These are phyloP conservation scores for Diospyros lotus DNA, from an alignment of 148 eudicot species.

Conservation along the genomic window DNA sequence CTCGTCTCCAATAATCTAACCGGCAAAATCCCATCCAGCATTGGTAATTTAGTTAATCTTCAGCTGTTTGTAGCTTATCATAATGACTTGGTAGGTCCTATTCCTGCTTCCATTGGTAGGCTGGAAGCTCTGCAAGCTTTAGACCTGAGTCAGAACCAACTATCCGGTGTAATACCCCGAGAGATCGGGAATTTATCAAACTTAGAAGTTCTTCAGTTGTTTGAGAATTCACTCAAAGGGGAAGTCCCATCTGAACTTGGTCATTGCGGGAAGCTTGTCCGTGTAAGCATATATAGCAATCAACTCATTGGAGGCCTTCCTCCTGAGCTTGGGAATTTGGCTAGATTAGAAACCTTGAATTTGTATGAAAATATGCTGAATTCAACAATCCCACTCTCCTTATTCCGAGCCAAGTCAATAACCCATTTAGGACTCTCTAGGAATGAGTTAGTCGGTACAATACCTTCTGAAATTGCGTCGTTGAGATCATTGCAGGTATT, in stretches of 20 bases:
- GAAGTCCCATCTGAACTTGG: constrained; percentile 60
- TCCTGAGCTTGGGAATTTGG: constrained; percentile 28
- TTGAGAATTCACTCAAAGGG: too few species aligned
- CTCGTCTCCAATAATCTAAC: constrained; percentile 45
- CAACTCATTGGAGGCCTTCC: too few species aligned
- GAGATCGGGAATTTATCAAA: constrained; percentile 21
- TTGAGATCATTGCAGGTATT: constrained; percentile 52
- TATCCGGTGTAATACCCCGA: too few species aligned
- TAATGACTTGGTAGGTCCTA: too few species aligned
- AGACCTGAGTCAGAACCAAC: constrained; percentile 1
- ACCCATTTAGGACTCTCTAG: constrained; percentile 54
- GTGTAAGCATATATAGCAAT: constrained; percentile 27
- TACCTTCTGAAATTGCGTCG: constrained; percentile 47
- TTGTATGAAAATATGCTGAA: constrained; percentile 49
- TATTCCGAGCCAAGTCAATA: constrained; percentile 48
- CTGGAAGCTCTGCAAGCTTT: too few species aligned
- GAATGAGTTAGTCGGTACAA: constrained; percentile 52
- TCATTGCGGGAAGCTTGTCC: constrained; percentile 43
- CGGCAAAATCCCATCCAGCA: constrained; percentile 48
- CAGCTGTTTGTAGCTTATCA: too few species aligned
- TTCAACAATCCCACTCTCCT: constrained; percentile 52
- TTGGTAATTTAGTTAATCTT: too few species aligned
- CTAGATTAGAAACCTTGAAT: constrained; percentile 37
- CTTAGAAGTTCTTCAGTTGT: too few species aligned
- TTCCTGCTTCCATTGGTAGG: too few species aligned